Base-by-base conservation (phyloP, 2,329 filamentous ascomycete genomes). In the Venturia aucupariae region DNA sequence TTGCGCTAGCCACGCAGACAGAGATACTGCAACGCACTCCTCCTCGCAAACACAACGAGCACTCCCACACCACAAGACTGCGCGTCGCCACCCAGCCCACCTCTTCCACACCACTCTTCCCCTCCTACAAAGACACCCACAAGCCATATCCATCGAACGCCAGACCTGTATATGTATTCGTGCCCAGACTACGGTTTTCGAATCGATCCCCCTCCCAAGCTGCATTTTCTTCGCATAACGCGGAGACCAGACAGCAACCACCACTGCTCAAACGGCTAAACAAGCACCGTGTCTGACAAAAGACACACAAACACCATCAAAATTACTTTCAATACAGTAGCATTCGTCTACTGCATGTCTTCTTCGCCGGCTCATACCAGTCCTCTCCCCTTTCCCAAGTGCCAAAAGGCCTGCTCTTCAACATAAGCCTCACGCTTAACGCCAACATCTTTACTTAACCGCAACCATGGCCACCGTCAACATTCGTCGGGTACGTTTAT, bases 221-320 rank as follows among this genome's bases (percentile, higher is more conserved):
- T 95, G 90, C 91, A 92, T 86, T 84, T 88, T 85, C 95, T 95
- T 90, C 91, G 91, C 86, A 92, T 90, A 89, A 84, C 87, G 87
- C 88, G 90, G 85, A 95, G 90, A 87, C 90, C 87, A 84, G 90
- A 90, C 89, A 92, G 89, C 83, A 86, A 86, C 78, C 86, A 92
- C 80, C 88, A 91, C 80, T 88, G 86, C 81, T 92, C 90, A 74
- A 93, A 94, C 90, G 93, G 92, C 84, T 97, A 92, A 92, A 32
- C 35, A 32, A 57, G 27, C 35, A 38, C 35, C 10, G 24, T 27
- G n/a, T 54, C 38, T 32, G 48, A 24, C 61, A 63, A 11, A 63
- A 32, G 32, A 38, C 48, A 54, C 35, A 62, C 39, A n/a, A 46
- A 42, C 42, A 19, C 35, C 35, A 77, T 77, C 80, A 75, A 76